phyloP scores from a whole-genome alignment of 768 basidiomycete genomes.

The Naganishia onofrii region DNA sequence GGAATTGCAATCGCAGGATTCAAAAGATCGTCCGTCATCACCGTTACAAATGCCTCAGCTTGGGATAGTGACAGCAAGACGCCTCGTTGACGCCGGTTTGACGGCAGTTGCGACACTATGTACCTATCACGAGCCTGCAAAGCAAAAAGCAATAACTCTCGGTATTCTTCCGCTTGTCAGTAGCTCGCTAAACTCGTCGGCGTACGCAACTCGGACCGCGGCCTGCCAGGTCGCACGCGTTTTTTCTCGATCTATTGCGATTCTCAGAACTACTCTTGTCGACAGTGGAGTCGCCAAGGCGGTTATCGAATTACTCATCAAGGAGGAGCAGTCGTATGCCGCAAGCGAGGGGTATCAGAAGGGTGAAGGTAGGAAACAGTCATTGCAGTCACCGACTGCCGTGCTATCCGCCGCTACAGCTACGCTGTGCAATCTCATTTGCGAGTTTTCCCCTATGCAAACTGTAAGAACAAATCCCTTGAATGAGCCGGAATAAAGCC shows the following conservation, averaged over 20 bases:
- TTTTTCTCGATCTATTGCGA: conserved; percentile 71
- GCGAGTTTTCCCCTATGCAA: conserved; percentile 77
- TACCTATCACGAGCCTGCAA: conserved; percentile 70
- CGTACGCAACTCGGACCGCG: conserved; percentile 75
- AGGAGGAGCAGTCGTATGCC: conserved; percentile 43
- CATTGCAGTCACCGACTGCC: conserved; percentile 63
- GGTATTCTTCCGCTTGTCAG: conserved; percentile 61
- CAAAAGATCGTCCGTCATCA: background rate
- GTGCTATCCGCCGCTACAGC: conserved; percentile 70
- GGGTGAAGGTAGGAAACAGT: conserved; percentile 23
- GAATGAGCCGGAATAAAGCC: background rate
- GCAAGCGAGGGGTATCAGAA: conserved; percentile 44
- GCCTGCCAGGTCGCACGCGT: conserved; percentile 82
- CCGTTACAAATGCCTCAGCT: conserved; percentile 35
- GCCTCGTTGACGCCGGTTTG: conserved; percentile 62
- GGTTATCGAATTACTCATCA: conserved; percentile 62
- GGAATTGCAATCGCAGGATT: background rate
- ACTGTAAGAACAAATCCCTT: conserved; percentile 57
- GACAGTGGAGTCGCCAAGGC: conserved; percentile 75
- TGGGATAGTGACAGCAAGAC: conserved; percentile 32
- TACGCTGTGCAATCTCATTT: conserved; percentile 79
- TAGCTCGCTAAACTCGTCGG: conserved; percentile 61
- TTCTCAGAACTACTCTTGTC: conserved; percentile 77
- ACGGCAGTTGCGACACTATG: conserved; percentile 70
- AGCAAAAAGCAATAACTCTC: conserved; percentile 65